Conservation (phyloP, 768 basidiomycete species). For the Ramaria sp. region DNA sequence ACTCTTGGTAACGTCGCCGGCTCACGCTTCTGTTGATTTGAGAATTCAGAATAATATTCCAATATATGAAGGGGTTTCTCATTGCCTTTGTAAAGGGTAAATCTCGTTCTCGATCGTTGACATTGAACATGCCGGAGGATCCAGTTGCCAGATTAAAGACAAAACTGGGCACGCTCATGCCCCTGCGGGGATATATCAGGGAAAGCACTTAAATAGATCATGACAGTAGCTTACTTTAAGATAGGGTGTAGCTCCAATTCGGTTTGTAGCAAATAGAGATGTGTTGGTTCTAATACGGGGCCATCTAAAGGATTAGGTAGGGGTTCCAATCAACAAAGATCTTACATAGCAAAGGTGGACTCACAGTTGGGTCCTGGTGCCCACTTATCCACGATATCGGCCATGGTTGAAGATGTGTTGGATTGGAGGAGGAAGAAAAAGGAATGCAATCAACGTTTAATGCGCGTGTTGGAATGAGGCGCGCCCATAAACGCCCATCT, state of each 20-base stretch:
- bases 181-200: neutral
- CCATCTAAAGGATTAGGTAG: slow-evolving; percentile 38
- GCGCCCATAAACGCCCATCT: slow-evolving; percentile 3
- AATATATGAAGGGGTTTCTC: neutral
- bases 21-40: slow-evolving; percentile 33
- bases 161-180: slow-evolving; percentile 36
- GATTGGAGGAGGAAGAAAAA: neutral
- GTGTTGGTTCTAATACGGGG: slow-evolving; percentile 68
- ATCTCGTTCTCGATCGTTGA: slow-evolving; percentile 46
- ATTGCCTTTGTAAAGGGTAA: slow-evolving; percentile 9
- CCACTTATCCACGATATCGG: slow-evolving; percentile 1
- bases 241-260: slow-evolving; percentile 68
- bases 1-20: slow-evolving; percentile 64
- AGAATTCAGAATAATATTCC: slow-evolving; percentile 7
- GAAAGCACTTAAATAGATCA: neutral
- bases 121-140: slow-evolving; percentile 51
- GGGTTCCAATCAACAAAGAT: neutral
- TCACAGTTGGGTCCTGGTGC: slow-evolving; percentile 4
- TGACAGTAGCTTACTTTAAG: slow-evolving; percentile 34
- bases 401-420: neutral
- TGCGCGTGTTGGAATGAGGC: no score
- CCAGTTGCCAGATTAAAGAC: slow-evolving; percentile 64
- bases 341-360: neutral
- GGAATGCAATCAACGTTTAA: neutral
- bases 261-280: slow-evolving; percentile 65